Conservation (phyloP, 2,329 filamentous ascomycete genomes). For the Dryadomyces quercus-mongolicae region DNA sequence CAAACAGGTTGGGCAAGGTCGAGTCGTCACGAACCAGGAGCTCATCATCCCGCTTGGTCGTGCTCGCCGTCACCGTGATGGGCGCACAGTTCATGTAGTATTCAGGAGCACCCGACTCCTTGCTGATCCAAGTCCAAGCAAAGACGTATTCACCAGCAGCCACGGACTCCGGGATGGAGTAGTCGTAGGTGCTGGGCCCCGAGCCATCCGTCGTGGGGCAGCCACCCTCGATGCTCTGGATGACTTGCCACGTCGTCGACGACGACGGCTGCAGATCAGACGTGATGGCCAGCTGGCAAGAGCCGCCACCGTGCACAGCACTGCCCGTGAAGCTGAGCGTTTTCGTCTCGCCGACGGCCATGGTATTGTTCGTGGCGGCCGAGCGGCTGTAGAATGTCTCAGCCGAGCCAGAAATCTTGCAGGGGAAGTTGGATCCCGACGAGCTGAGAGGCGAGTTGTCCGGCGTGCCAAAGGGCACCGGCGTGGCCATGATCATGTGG, state of each 20-base stretch:
- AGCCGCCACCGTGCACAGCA: conserved; percentile 19
- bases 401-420: conserved; percentile 23
- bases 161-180: conserved; percentile 16
- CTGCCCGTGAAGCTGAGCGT: conserved; percentile 17
- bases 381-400: conserved; percentile 24
- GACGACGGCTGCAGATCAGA: conserved; percentile 12
- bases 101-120: conserved; percentile 44
- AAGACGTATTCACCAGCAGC: conserved; percentile 33
- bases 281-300: conserved; percentile 20
- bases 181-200: conserved; percentile 15
- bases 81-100: conserved; percentile 59
- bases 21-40: conserved; percentile 11
- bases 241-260: conserved; percentile 17
- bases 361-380: conserved; percentile 10
- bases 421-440: conserved; percentile 12
- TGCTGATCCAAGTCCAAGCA: conserved; percentile 51
- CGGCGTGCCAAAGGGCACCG: conserved; percentile 12
- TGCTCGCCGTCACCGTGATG: conserved; percentile 31
- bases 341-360: conserved; percentile 11
- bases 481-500: conserved; percentile 12
- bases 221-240: conserved; percentile 20
- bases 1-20: conserved; percentile 42
- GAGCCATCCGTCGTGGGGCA: conserved; percentile 16
- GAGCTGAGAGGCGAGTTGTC: conserved; percentile 12
- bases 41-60: conserved; percentile 8